Base-by-base conservation (phyloP, 306 rosid species). In the Hylodesmum podocarpum region DNA sequence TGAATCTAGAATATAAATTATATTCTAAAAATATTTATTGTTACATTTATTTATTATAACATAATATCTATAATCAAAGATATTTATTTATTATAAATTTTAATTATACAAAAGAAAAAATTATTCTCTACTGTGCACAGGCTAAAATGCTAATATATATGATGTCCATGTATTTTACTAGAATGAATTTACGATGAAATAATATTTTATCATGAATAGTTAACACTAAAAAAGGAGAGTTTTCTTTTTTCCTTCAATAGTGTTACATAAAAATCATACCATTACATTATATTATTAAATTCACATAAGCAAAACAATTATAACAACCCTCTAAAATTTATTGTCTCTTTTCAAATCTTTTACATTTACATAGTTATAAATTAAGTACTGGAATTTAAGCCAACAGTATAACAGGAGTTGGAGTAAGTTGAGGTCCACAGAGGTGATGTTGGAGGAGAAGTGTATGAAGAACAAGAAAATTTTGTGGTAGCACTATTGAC, bases 381-480 rank as follows among this genome's bases (percentile, higher is more conserved):
- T 34, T 76, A 80, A 75, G 57, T 70, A 61, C 71, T 86, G 43
- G 83, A 78, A 82, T 83, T 78, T 53, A 85, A 65, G 54, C 79
- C 89, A 34, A 82, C 27, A 13, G 43, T 72, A 72, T 74, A 82
- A 69, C 33, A 87, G 1, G 81, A 50, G 29, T 77, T 70, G 8
- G 75, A 81, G 51, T 37, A 78, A 80, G 24, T 73, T n/a, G 84
- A 69, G 63, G 84, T 41, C 87, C 88, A 83, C 25, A 68, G 8
- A 46, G 94, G 84, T 2, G 89, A 83, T 0, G 82, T 28, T 65
- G 90, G 85, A 65, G 90, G 82, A 18, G 87, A 86, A 33, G 44
- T 69, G 57, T 69, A 73, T 0, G 89, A 65, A 18, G 90, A 86
- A 29, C 84, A 83, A 0, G 88, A 84, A 29, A 85, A 82, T 57